These are phyloP conservation scores for Syncephalastrum racemosum DNA, from an alignment of 371 early-diverging fungal genomes.

Conservation along the genomic window DNA sequence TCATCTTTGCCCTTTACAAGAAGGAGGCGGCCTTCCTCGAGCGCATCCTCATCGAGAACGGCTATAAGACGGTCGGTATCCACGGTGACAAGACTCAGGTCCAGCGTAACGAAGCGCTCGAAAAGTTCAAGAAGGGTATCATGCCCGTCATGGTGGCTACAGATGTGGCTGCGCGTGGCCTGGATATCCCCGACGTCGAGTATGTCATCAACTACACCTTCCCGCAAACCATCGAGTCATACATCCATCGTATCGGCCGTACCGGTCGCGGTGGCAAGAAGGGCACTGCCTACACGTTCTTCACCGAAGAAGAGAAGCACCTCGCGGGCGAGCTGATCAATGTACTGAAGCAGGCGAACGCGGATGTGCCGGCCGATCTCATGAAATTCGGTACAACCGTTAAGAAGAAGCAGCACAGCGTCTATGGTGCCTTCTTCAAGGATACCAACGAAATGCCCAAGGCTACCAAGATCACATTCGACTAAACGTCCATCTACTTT, in stretches of 20 bases:
- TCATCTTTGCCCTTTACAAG: slow-evolving; percentile 93
- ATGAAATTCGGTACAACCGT: slow-evolving; percentile 93
- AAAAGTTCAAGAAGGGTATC: slow-evolving; percentile 71
- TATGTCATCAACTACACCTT: slow-evolving; percentile 98
- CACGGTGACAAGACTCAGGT: slow-evolving; percentile 84
- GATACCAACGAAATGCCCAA: slow-evolving; percentile 84
- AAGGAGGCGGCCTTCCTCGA: slow-evolving; percentile 90
- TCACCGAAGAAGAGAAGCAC: slow-evolving; percentile 92
- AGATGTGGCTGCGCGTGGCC: slow-evolving; percentile 94
- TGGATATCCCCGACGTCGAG: slow-evolving; percentile 97
- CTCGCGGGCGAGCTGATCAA: slow-evolving; percentile 89
- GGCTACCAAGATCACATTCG: slow-evolving; percentile 90
- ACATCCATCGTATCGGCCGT: slow-evolving; percentile 93
- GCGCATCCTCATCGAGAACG: slow-evolving; percentile 62
- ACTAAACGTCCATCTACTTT: slow-evolving; percentile 24
- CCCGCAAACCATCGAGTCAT: slow-evolving; percentile 95
- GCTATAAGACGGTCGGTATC: slow-evolving; percentile 83
- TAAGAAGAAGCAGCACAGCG: slow-evolving; percentile 94
- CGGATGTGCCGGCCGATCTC: slow-evolving; percentile 84
- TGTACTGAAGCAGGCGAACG: slow-evolving; percentile 87
- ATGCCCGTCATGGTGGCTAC: slow-evolving; percentile 87
- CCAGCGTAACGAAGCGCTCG: slow-evolving; percentile 69
- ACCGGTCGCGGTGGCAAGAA: slow-evolving; percentile 95
- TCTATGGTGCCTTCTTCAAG: slow-evolving; percentile 95
- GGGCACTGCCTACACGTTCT: slow-evolving; percentile 93